A percentile compares a stretch with the other conserved stretches of the same genome.
These are phyloP conservation scores for Dactylorhiza incarnata DNA, from an alignment of 106 monocot species.

Conservation along the genomic window DNA sequence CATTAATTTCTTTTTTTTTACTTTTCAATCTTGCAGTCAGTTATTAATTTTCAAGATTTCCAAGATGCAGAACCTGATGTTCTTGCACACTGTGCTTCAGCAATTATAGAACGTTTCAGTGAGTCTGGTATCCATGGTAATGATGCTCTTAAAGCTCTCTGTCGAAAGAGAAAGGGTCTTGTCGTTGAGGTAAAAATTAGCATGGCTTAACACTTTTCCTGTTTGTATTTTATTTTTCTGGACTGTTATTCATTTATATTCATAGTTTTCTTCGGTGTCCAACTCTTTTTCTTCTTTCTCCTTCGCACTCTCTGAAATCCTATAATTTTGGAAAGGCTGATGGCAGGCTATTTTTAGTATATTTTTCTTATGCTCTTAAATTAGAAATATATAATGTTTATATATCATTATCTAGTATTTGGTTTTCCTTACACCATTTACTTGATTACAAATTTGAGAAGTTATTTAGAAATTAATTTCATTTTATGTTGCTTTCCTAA, in stretches of 20 bases:
- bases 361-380: not conserved
- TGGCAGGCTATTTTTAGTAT: not conserved
- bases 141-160: conserved; percentile 61
- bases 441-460: not conserved
- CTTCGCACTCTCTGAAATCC: not conserved
- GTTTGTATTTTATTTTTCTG: not conserved
- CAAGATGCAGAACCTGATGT: conserved; percentile 77
- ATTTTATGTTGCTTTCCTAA: not conserved
- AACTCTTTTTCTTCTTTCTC: not conserved
- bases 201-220: not conserved
- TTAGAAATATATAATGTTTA: not conserved
- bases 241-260: not conserved
- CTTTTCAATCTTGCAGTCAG: conserved; percentile 24
- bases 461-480: not conserved
- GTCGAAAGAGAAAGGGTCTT: conserved; percentile 67
- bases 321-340: not conserved
- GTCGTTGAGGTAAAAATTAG: conserved; percentile 43
- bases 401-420: not conserved
- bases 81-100: conserved; percentile 54
- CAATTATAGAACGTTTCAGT: conserved; percentile 56
- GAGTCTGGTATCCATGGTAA: conserved; percentile 25
- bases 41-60: conserved; percentile 52
- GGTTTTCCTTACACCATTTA: not conserved
- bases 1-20: not conserved
- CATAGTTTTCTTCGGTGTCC: not conserved